Evolutionary conservation across 176 grass and related monocot genomes (phyloP).

Genomic region (Avena eriantha): DNA sequence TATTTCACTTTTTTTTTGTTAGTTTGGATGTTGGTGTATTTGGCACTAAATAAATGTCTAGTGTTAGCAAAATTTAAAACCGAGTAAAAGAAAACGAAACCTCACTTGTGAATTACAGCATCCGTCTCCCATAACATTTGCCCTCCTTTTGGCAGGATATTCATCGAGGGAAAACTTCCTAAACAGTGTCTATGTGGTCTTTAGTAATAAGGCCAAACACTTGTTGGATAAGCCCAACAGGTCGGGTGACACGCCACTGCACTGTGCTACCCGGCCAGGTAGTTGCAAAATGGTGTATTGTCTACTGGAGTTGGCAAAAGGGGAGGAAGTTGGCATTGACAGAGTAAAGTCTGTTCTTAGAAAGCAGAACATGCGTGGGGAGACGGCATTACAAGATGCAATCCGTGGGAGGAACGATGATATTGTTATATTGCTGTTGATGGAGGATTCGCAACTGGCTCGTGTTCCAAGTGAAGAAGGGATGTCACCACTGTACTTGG

Average conservation of each 20-base stretch:
- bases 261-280: background rate
- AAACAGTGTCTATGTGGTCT: background rate
- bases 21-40: background rate
- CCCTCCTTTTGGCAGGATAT: background rate
- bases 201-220: background rate
- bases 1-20: background rate
- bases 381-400: background rate
- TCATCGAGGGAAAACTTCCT: background rate
- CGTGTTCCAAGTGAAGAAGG: background rate
- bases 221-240: background rate
- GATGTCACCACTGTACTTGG: constrained; percentile 9
- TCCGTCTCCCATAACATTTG: background rate
- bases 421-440: background rate
- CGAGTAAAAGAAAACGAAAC: background rate
- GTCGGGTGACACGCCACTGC: constrained; percentile 4
- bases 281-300: background rate
- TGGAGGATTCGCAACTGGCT: background rate
- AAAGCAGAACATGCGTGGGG: background rate
- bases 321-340: background rate
- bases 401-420: background rate
- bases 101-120: background rate
- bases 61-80: background rate
- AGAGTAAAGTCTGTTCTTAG: background rate
- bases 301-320: background rate
- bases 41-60: background rate